A percentile compares a stretch with the other conserved stretches of the same genome.
Conservation (phyloP, 768 basidiomycete species). For the Tulasnella sp. region DNA sequence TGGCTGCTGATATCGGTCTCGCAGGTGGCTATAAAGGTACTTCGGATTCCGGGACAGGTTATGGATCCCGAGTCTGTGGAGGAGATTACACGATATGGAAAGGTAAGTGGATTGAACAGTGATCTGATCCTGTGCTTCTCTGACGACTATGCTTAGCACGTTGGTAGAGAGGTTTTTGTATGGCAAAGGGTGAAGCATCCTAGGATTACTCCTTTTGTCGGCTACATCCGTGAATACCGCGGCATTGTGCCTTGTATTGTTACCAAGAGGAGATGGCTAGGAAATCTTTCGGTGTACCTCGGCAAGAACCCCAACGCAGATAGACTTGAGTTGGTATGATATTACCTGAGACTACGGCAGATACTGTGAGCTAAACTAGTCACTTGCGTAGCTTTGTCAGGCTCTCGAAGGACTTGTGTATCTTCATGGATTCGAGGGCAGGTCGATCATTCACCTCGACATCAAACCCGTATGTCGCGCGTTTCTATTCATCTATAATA, state of each 20-base stretch:
- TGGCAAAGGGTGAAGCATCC: background rate
- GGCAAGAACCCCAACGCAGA: background rate
- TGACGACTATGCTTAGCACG: background rate
- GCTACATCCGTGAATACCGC: background rate
- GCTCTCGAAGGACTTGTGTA: background rate
- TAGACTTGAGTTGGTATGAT: background rate
- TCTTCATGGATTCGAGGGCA: background rate
- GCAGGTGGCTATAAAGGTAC: background rate
- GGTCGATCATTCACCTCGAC: background rate
- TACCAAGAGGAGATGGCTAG: background rate
- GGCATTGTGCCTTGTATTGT: background rate
- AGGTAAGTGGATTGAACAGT: background rate
- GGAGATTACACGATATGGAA: background rate
- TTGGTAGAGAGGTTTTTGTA: background rate
- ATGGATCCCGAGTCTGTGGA: background rate
- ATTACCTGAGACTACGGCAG: background rate
- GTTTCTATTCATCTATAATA: background rate
- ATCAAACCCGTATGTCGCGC: background rate
- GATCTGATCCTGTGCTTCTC: background rate
- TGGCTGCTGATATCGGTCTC: no score
- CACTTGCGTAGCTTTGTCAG: background rate
- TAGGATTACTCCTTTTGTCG: background rate
- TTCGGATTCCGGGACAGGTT: background rate
- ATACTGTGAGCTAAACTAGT: background rate
- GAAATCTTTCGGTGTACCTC: background rate